Base-by-base conservation (phyloP, 192 early-diverging fungal species). In the Spizellomyces sp. region DNA sequence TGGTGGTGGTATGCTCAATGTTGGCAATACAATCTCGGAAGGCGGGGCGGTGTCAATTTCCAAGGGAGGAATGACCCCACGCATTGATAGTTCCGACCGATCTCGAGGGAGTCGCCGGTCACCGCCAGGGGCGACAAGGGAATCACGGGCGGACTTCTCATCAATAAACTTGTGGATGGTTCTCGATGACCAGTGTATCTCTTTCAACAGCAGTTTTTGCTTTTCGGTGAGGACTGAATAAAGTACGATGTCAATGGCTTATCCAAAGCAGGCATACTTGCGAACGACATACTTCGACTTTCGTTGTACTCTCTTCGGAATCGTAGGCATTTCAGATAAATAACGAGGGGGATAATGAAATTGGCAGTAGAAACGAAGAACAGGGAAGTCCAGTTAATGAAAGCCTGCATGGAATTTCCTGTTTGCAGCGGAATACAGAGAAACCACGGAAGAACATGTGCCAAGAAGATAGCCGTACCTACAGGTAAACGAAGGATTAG, bases 341-440 rank as follows among this genome's bases (percentile, higher is more conserved):
- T 87, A 12, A 86, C 19, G 9, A 86, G 67, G 1, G 86, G 86
- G 64, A 87, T 75, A 9, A 87, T 75, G 66, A 83, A 87, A 66
- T 87, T 87, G 10, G 84, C 82, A 6, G 83, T 76, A 6, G 73
- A 74, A 6, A 86, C 80, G 64, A 86, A 82, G 12, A 87, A 17
- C 46, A 84, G 64, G 2, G 80, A 82, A 6, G 82, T 85, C 84
- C 84, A 87, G 10, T 55, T 76, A 45, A 82, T 75, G 71, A 87
- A 82, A 0, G 45, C 19, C 47, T 66, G 71, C 69, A 86, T 62
- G 19, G 56, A 48, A n/a, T 64, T 62, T 5, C 78, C 77, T 8
- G 80, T 80, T 60, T 77, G 78, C 44, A 87, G 48, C 4, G 83
- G 85, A 52, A 82, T 77, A 36, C 64, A 62, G 46, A 79, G 12